Percentiles rank a stretch among this genome's conserved stretches.
Evolutionary conservation across 331 rosid genomes (phyloP).

Genomic region (Cydonia oblonga): DNA sequence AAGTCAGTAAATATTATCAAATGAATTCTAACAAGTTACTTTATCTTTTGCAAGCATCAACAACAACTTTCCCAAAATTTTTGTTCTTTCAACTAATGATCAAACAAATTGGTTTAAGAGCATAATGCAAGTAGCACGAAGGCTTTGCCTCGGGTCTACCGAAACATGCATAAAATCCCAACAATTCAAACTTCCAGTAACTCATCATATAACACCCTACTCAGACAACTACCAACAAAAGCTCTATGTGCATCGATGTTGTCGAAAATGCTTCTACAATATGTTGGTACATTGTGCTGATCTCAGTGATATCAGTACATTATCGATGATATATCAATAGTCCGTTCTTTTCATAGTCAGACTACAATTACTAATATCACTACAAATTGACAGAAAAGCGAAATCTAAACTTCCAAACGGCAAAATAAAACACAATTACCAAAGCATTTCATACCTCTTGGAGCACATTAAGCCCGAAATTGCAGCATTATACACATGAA

Average conservation of each 20-base stretch:
- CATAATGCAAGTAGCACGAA: neutral
- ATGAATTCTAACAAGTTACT: neutral
- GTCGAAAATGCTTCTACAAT: too few relatives aligned
- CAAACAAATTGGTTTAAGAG: neutral
- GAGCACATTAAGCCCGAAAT: slow-evolving; percentile 57
- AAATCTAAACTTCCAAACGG: neutral
- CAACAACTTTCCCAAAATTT: neutral
- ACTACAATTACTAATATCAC: neutral
- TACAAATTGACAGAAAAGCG: neutral
- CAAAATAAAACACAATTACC: neutral
- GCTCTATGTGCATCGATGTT: too few relatives aligned
- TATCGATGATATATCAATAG: too few relatives aligned
- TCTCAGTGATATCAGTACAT: too few relatives aligned
- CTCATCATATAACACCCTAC: neutral
- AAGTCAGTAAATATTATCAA: slow-evolving; percentile 3
- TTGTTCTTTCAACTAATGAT: neutral
- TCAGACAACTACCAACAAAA: too few relatives aligned
- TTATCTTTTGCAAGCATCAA: neutral
- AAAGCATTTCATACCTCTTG: slow-evolving; percentile 36
- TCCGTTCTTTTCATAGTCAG: neutral
- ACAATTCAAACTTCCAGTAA: neutral
- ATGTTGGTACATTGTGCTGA: too few relatives aligned
- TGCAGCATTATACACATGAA: slow-evolving; percentile 69
- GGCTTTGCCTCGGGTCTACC: neutral
- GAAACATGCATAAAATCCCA: neutral